phyloP scores from a whole-genome alignment of 495 filamentous ascomycete species.

The Tuber indicum region DNA sequence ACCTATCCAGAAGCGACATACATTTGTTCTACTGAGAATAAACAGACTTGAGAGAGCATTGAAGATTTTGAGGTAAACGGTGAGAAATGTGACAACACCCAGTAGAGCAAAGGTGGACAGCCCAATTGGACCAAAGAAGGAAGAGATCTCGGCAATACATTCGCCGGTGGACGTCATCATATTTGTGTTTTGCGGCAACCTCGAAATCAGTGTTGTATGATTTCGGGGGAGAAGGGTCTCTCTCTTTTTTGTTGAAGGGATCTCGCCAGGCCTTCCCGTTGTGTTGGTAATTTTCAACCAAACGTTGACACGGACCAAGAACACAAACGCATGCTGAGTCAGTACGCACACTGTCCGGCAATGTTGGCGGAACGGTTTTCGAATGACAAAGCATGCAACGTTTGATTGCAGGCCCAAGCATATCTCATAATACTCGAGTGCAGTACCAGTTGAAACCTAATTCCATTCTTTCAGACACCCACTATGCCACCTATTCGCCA shows the following conservation, averaged over 20 bases:
- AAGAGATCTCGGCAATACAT: slow-evolving; percentile 20
- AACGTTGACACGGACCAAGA: not conserved
- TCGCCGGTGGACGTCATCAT: slow-evolving; percentile 24
- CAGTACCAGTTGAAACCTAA: not conserved
- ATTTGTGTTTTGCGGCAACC: not conserved
- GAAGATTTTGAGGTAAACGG: slow-evolving; percentile 22
- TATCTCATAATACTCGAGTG: too few species aligned
- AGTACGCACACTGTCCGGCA: not conserved
- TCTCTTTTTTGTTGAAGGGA: not conserved
- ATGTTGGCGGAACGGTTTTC: not conserved
- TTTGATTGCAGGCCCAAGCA: not conserved
- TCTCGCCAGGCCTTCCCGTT: not conserved
- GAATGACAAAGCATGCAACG: not conserved
- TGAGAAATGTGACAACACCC: slow-evolving; percentile 30
- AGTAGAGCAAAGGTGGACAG: slow-evolving; percentile 28
- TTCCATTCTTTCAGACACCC: not conserved
- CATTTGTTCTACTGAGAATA: slow-evolving; percentile 58
- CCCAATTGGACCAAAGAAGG: slow-evolving; percentile 23
- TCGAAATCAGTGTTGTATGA: not conserved
- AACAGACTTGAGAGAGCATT: slow-evolving; percentile 61
- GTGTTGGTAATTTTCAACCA: slow-evolving; percentile 2
- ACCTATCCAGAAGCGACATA: slow-evolving; percentile 39
- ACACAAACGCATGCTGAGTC: not conserved
- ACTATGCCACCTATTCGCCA: not conserved
- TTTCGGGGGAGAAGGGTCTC: not conserved